A percentile compares a stretch with the other conserved stretches of the same genome.
phyloP scores from a whole-genome alignment of 495 filamentous ascomycete genomes.

The Penicillium paradoxum region DNA sequence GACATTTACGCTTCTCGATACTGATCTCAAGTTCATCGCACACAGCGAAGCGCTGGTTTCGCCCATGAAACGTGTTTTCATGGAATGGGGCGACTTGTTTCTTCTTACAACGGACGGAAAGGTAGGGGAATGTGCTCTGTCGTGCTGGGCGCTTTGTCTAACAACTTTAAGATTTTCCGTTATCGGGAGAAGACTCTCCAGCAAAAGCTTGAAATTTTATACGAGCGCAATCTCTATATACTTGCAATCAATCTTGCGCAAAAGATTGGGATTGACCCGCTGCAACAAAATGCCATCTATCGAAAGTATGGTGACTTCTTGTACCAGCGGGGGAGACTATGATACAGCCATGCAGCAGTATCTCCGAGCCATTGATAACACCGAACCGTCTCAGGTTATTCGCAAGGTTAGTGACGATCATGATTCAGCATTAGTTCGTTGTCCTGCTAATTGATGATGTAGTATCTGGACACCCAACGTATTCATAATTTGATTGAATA shows the following conservation, averaged over 20 bases:
- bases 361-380: constrained; percentile 90
- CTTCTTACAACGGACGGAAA: constrained; percentile 86
- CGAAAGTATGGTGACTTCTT: constrained; percentile 91
- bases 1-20: constrained; percentile 84
- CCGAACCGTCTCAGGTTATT: constrained; percentile 91
- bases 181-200: constrained; percentile 90
- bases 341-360: constrained; percentile 99
- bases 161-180: constrained; percentile 59
- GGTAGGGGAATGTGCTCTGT: constrained; percentile 38
- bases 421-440: not conserved
- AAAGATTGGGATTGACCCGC: constrained; percentile 68
- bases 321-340: constrained; percentile 91
- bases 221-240: constrained; percentile 87
- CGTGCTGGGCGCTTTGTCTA: not conserved
- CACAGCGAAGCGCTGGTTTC: constrained; percentile 80
- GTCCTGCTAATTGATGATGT: constrained; percentile 16
- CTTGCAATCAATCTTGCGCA: constrained; percentile 91
- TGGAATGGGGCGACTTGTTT: constrained; percentile 88
- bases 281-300: constrained; percentile 86
- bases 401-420: constrained; percentile 57
- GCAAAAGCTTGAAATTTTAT: constrained; percentile 89
- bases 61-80: constrained; percentile 72
- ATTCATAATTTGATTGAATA: constrained; percentile 98
- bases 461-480: constrained; percentile 91
- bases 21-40: constrained; percentile 83